Evolutionary conservation across 441 rosid genomes (phyloP).

Genomic region (Hura crepitans): DNA sequence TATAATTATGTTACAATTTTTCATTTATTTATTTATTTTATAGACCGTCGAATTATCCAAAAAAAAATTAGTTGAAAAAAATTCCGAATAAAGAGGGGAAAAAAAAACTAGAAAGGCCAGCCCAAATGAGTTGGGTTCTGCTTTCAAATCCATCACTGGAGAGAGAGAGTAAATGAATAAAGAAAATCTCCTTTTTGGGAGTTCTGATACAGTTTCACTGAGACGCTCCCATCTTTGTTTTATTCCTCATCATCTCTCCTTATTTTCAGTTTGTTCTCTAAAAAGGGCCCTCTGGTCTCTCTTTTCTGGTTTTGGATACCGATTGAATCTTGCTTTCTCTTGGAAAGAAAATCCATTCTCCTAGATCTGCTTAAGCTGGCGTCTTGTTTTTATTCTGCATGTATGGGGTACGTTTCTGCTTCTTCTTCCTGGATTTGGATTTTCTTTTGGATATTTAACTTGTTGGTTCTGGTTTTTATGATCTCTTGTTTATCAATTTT

Average conservation of each 20-base stretch:
- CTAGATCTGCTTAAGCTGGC: slow-evolving; percentile 30
- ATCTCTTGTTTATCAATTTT: slow-evolving; percentile 5
- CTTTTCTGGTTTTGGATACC: slow-evolving; percentile 21
- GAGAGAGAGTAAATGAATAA: background rate
- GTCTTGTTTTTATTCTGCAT: slow-evolving; percentile 26
- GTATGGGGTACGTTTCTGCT: slow-evolving; percentile 53
- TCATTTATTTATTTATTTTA: no score
- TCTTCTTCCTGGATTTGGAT: slow-evolving; percentile 21
- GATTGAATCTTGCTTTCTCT: slow-evolving; percentile 8
- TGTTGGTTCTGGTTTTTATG: slow-evolving; percentile 5
- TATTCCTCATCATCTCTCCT: background rate
- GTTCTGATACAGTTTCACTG: slow-evolving; percentile 8
- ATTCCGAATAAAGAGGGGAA: no score
- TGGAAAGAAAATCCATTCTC: background rate
- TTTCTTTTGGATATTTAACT: background rate
- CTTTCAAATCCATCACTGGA: background rate
- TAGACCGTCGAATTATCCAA: no score
- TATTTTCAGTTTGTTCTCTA: background rate
- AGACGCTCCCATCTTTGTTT: slow-evolving; percentile 7
- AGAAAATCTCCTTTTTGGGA: background rate
- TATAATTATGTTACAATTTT: no score
- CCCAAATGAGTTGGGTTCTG: background rate
- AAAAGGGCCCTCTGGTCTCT: slow-evolving; percentile 30
- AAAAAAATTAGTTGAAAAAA: no score
- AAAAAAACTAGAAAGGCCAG: no score